These are phyloP conservation scores for Punica granatum DNA, from an alignment of 345 rosid species.

Conservation along the genomic window DNA sequence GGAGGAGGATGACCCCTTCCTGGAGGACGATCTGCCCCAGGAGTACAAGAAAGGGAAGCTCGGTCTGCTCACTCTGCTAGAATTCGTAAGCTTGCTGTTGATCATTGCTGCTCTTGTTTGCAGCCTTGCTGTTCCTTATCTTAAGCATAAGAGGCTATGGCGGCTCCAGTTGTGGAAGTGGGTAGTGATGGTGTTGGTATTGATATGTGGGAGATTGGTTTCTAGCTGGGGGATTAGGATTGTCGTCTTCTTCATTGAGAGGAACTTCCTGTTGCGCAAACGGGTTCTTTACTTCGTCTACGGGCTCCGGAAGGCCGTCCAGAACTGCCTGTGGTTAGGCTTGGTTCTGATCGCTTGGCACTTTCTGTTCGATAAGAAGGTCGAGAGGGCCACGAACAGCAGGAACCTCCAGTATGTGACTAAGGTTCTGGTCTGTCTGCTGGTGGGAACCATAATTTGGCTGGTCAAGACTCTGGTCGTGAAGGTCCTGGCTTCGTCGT, in stretches of 20 bases:
- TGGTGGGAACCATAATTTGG: conserved; percentile 53
- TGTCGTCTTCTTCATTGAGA: conserved; percentile 49
- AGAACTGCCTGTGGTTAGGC: conserved; percentile 66
- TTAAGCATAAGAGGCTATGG: conserved; percentile 27
- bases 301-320: conserved; percentile 49
- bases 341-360: conserved; percentile 60
- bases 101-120: conserved; percentile 33
- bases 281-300: conserved; percentile 68
- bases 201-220: conserved; percentile 65
- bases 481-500: conserved; percentile 60
- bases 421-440: conserved; percentile 42
- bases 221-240: conserved; percentile 60
- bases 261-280: conserved; percentile 58
- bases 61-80: conserved; percentile 24
- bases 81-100: conserved; percentile 48
- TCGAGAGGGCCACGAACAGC: conserved; percentile 24
- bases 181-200: conserved; percentile 49
- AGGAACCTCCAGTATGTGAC: conserved; percentile 32
- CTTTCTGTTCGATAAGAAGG: conserved; percentile 47
- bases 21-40: conserved; percentile 50
- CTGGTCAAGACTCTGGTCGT: conserved; percentile 56
- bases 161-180: conserved; percentile 60
- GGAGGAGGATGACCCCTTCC: conserved; percentile 57
- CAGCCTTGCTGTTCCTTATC: conserved; percentile 29
- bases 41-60: conserved; percentile 33